These are phyloP conservation scores for Tagetes erecta DNA, from an alignment of 129 eudicot genomes.

Conservation along the genomic window DNA sequence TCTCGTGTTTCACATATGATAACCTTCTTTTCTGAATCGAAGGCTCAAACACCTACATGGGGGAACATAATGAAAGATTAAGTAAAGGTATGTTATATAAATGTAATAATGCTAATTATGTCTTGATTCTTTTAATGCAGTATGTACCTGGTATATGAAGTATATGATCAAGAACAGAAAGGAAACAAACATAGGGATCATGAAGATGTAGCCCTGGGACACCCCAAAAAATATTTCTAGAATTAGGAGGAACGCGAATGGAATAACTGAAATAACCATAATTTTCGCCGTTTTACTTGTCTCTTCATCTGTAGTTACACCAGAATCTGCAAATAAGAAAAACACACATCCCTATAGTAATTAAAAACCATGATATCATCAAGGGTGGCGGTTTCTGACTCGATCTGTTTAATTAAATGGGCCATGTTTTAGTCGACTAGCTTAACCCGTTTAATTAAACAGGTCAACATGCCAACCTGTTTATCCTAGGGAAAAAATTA, in stretches of 20 bases:
- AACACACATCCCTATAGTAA: neutral
- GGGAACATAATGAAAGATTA: neutral
- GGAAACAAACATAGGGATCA: conserved; percentile 46
- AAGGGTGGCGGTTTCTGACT: neutral
- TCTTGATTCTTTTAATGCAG: conserved; percentile 4
- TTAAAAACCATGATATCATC: neutral
- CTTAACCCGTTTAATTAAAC: neutral
- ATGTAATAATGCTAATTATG: neutral
- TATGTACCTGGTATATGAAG: conserved; percentile 67
- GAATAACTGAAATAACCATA: conserved; percentile 69
- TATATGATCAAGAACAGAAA: conserved; percentile 49
- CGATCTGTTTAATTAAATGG: neutral
- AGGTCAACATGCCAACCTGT: neutral
- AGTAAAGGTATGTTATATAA: neutral
- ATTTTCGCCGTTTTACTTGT: conserved; percentile 59
- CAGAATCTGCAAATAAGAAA: conserved; percentile 43
- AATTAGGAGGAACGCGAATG: conserved; percentile 58
- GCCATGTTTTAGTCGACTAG: neutral
- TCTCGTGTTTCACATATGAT: conserved; percentile 64
- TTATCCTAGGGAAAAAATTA: neutral
- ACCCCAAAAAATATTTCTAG: conserved; percentile 38
- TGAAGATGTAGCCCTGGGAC: conserved; percentile 34
- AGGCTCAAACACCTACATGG: conserved; percentile 66
- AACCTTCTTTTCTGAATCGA: conserved; percentile 67
- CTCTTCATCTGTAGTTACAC: conserved; percentile 54